These are phyloP conservation scores for Coemansia sp. DNA, from an alignment of 192 early-diverging fungal species.

Conservation along the genomic window DNA sequence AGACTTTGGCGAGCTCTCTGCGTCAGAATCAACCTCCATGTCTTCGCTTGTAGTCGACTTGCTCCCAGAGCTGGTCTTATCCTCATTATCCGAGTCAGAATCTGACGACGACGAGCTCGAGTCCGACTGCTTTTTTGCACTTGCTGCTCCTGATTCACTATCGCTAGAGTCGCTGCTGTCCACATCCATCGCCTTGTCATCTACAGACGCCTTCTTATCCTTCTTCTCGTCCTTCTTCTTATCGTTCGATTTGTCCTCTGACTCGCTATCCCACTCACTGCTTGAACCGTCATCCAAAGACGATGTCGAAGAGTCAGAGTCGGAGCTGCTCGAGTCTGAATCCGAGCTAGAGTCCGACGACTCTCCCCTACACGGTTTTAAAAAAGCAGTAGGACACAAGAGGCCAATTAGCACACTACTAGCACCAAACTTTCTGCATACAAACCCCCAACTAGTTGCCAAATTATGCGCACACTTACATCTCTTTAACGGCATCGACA, in stretches of 20 bases:
- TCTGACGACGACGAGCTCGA: conserved; percentile 3
- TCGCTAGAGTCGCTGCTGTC: conserved; percentile 10
- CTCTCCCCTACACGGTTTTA: not conserved
- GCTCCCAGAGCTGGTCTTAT: conserved; percentile 3
- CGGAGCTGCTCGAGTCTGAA: conserved; percentile 12
- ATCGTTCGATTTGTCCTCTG: not conserved
- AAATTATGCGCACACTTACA: conserved; percentile 4
- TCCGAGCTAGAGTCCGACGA: conserved; percentile 12
- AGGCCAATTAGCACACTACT: not conserved
- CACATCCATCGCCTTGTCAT: conserved; percentile 1
- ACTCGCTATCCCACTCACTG: conserved; percentile 11
- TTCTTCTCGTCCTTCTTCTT: not conserved
- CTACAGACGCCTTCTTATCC: not conserved
- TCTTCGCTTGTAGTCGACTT: conserved; percentile 3
- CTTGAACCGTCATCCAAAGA: conserved; percentile 2
- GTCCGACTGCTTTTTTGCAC: not conserved
- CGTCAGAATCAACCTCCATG: conserved; percentile 4
- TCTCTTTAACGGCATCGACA: not conserved
- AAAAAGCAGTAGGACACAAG: not conserved
- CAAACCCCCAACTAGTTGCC: not conserved
- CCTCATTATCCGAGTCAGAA: conserved; percentile 3
- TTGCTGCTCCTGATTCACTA: not conserved
- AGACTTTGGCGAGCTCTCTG: not conserved
- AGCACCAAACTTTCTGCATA: not conserved
- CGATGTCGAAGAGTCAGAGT: not conserved